phyloP scores from a whole-genome alignment of 2,329 filamentous ascomycete genomes.

The Xylariaceae sp. region DNA sequence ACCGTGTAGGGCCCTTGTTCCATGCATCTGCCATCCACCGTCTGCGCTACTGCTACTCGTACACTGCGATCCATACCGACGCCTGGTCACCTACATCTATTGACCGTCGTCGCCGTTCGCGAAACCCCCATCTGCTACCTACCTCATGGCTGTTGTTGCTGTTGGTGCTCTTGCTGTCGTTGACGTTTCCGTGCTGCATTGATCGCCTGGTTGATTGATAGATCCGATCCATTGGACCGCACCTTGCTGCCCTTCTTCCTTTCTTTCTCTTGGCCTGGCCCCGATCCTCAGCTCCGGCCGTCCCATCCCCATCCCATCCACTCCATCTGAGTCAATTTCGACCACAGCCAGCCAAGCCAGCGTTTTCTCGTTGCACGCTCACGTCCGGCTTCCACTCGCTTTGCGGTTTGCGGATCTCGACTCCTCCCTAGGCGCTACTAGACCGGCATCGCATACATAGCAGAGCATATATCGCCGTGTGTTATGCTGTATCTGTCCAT shows the following conservation, averaged over 20 bases:
- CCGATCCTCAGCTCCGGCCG: not conserved
- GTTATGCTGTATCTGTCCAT: slow-evolving; percentile 1
- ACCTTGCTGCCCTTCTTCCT: slow-evolving; percentile 8
- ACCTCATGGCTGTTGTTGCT: not conserved
- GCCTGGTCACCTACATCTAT: slow-evolving; percentile 3
- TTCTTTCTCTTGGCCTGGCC: not conserved
- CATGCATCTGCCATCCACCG: no score
- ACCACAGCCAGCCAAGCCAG: slow-evolving; percentile 9
- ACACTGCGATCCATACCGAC: no score
- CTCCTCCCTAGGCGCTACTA: slow-evolving; percentile 6
- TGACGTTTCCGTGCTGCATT: slow-evolving; percentile 11
- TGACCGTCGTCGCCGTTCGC: not conserved
- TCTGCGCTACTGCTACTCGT: no score
- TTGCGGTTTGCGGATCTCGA: no score
- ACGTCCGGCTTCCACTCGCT: no score
- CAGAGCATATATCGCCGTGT: slow-evolving; percentile 10
- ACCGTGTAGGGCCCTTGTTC: not conserved
- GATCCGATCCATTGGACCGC: not conserved
- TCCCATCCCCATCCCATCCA: not conserved
- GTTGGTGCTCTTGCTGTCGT: not conserved
- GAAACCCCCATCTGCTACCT: not conserved
- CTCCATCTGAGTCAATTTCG: slow-evolving; percentile 4
- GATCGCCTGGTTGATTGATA: slow-evolving; percentile 12
- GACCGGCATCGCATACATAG: no score
- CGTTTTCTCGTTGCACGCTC: not conserved